Evolutionary conservation across 1,284 basidiomycete species (phyloP).

Genomic region (Ceratobasidium sp.): DNA sequence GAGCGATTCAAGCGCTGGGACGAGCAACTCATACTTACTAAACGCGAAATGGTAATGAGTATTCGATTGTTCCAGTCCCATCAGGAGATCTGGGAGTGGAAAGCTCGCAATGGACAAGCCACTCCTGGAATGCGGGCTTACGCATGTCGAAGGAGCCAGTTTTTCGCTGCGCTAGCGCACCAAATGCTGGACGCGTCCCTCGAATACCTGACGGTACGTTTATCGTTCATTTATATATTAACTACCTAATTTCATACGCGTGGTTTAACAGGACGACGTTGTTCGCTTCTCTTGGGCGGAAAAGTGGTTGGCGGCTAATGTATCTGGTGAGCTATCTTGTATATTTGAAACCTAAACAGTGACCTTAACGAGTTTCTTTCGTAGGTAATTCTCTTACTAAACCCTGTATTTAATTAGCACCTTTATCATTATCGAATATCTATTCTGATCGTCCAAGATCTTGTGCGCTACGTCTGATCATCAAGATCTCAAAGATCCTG

Average conservation of each 20-base stretch:
- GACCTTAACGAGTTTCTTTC: not conserved
- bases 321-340: not conserved
- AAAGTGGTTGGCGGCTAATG: not conserved
- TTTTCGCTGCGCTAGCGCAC: not conserved
- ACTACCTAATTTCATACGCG: too few species aligned
- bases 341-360: not conserved
- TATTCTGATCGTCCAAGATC: not conserved
- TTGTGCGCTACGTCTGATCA: not conserved
- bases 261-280: not conserved
- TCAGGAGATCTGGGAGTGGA: constrained; percentile 20
- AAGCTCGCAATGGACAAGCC: not conserved
- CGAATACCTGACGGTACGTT: not conserved
- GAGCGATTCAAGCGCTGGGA: constrained; percentile 35
- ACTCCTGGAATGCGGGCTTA: constrained; percentile 16
- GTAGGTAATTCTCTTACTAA: not conserved
- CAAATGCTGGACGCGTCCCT: not conserved
- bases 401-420: not conserved
- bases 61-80: not conserved
- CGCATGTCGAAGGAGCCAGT: not conserved
- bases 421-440: not conserved
- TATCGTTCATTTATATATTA: not conserved
- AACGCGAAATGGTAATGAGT: constrained; percentile 38
- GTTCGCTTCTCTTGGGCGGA: not conserved
- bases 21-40: constrained; percentile 16
- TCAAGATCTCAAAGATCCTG: not conserved